A percentile compares a stretch with the other conserved stretches of the same genome.
These are phyloP conservation scores for Cystofilobasidium capitatum DNA, from an alignment of 768 basidiomycete species.

Conservation along the genomic window DNA sequence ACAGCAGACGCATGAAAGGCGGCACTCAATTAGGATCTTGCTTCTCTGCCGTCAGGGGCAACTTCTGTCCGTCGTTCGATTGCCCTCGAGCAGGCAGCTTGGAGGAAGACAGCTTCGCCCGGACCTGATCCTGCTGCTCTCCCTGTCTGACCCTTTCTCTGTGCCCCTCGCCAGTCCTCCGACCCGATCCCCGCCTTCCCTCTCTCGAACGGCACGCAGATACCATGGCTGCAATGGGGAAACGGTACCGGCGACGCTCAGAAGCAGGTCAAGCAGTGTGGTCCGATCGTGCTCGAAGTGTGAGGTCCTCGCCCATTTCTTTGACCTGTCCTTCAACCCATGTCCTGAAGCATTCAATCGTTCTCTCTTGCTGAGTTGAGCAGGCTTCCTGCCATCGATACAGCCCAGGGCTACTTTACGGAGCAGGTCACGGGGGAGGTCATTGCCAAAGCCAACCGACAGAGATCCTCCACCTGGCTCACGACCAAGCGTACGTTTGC, in stretches of 20 bases:
- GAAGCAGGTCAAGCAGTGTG: neutral
- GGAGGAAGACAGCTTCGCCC: no score
- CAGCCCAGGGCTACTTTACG: conserved; percentile 30
- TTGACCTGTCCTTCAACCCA: conserved; percentile 32
- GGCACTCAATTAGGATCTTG: no score
- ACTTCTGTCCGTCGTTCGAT: no score
- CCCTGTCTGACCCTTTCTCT: no score
- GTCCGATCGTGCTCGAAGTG: conserved; percentile 25
- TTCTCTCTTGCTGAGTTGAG: no score
- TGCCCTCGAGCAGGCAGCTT: no score
- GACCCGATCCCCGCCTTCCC: conserved; percentile 31
- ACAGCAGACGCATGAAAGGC: no score
- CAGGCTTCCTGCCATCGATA: conserved; percentile 32
- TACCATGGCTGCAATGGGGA: conserved; percentile 36
- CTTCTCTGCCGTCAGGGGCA: no score
- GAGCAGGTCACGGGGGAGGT: conserved; percentile 32
- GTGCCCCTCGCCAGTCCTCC: no score
- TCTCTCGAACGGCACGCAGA: conserved; percentile 34
- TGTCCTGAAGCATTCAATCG: no score
- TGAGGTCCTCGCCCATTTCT: conserved; percentile 28
- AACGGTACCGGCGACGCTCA: conserved; percentile 30
- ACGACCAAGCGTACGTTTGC: conserved; percentile 38
- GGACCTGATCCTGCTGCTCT: no score
- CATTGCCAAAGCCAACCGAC: conserved; percentile 24
- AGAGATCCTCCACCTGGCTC: conserved; percentile 30